These are phyloP conservation scores for Smallanthus sonchifolius DNA, from an alignment of 129 eudicot genomes.

Conservation along the genomic window DNA sequence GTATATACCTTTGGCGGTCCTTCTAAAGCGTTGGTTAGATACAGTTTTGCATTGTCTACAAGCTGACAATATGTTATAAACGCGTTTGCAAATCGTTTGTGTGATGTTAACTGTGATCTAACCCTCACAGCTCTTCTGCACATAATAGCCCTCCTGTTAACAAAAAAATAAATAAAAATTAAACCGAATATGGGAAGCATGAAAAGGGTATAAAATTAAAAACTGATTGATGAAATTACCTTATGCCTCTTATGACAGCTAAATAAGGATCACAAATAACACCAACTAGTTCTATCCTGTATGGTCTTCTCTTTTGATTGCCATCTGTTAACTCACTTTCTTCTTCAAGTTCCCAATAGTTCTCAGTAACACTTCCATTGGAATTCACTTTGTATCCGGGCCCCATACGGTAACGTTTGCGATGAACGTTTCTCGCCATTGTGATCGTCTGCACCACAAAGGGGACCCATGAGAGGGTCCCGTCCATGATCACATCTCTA, in stretches of 20 bases:
- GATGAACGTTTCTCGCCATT: conserved; percentile 96
- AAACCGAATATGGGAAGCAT: background rate
- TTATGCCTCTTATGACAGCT: conserved; percentile 94
- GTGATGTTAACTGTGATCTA: conserved; percentile 84
- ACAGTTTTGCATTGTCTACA: conserved; percentile 85
- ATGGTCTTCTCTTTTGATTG: conserved; percentile 64
- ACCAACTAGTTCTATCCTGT: conserved; percentile 89
- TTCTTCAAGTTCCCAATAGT: conserved; percentile 88
- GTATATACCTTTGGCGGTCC: conserved; percentile 90
- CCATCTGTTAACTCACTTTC: conserved; percentile 55
- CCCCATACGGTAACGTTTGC: conserved; percentile 91
- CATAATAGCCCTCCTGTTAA: conserved; percentile 81
- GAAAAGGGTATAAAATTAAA: background rate
- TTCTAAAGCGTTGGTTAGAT: conserved; percentile 81
- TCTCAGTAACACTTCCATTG: conserved; percentile 69
- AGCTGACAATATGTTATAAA: conserved; percentile 78
- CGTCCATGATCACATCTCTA: conserved; percentile 95
- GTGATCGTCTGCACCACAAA: conserved; percentile 95
- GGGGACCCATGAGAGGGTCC: conserved; percentile 90
- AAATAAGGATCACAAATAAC: conserved; percentile 95
- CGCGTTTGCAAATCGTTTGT: conserved; percentile 95
- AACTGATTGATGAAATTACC: conserved; percentile 32
- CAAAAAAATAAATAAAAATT: background rate
- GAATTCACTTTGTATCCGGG: conserved; percentile 62
- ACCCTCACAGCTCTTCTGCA: conserved; percentile 97